phyloP scores from a whole-genome alignment of 148 eudicot species.

The Vaccinium myrtillus region DNA sequence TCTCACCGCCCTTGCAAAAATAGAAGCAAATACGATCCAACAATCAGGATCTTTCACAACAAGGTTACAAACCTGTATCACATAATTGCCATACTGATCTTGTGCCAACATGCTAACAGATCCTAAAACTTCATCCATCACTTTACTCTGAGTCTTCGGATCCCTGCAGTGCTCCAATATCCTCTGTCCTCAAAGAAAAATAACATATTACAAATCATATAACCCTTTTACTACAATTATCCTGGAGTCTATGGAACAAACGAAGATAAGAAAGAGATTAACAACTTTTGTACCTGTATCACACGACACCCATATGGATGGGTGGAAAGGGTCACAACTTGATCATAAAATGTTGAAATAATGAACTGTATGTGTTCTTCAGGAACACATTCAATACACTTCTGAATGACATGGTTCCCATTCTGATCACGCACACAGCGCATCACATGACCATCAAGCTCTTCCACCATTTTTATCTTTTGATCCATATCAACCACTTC shows the following conservation, averaged over 20 bases:
- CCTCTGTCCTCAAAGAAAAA: conserved; percentile 48
- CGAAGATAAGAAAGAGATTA: neutral
- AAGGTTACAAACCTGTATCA: conserved; percentile 72
- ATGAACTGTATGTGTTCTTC: conserved; percentile 92
- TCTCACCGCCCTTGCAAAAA: neutral
- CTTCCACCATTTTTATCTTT: conserved; percentile 89
- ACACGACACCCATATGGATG: conserved; percentile 99
- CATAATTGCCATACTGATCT: conserved; percentile 99
- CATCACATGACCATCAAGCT: conserved; percentile 92
- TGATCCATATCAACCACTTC: conserved; percentile 99
- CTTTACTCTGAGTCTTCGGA: conserved; percentile 77
- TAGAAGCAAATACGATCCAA: neutral
- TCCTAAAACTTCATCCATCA: conserved; percentile 88
- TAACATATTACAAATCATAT: neutral
- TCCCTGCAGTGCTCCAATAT: conserved; percentile 90
- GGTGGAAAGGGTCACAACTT: conserved; percentile 94
- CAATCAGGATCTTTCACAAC: neutral
- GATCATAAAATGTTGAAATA: conserved; percentile 77
- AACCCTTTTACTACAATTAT: neutral
- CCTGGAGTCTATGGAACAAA: neutral
- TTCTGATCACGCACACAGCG: conserved; percentile 99
- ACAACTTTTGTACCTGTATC: conserved; percentile 61
- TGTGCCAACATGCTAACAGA: conserved; percentile 95
- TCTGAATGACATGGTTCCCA: conserved; percentile 97
- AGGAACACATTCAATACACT: conserved; percentile 97